phyloP scores from a whole-genome alignment of 2,329 filamentous ascomycete genomes.

The Fusarium euwallaceae region DNA sequence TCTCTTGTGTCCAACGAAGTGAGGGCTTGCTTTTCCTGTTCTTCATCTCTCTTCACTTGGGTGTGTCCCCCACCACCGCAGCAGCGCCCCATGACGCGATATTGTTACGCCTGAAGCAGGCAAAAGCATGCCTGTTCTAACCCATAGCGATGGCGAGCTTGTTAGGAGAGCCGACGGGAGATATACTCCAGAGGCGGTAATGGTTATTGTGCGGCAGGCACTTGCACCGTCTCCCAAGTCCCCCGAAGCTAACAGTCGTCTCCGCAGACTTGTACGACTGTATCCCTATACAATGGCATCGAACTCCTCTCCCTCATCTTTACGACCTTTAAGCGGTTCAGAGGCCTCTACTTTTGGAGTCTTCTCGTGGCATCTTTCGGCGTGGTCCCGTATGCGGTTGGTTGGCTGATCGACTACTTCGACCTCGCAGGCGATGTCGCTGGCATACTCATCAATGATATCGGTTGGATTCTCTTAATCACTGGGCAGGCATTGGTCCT shows the following conservation, averaged over 20 bases:
- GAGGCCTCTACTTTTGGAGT: constrained; percentile 35
- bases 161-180: constrained; percentile 6
- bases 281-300: constrained; percentile 35
- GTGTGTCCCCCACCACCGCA: background rate
- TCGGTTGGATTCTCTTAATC: constrained; percentile 36
- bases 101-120: constrained; percentile 12
- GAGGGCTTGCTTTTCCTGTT: background rate
- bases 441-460: constrained; percentile 20
- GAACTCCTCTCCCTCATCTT: constrained; percentile 35
- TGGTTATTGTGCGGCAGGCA: constrained; percentile 34
- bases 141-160: constrained; percentile 16
- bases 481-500: constrained; percentile 37
- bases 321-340: constrained; percentile 29
- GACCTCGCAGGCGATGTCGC: constrained; percentile 19
- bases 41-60: background rate
- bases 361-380: constrained; percentile 25
- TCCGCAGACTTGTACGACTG: constrained; percentile 23
- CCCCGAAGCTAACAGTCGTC: background rate
- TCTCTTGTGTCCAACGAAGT: background rate
- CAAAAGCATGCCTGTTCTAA: constrained; percentile 22
- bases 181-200: constrained; percentile 31
- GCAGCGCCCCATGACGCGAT: constrained; percentile 20
- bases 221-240: background rate
- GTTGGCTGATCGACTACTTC: constrained; percentile 31
- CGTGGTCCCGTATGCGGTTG: constrained; percentile 28